Conservation (phyloP, 805 yeast species). For the Ogataea glucozyma region DNA sequence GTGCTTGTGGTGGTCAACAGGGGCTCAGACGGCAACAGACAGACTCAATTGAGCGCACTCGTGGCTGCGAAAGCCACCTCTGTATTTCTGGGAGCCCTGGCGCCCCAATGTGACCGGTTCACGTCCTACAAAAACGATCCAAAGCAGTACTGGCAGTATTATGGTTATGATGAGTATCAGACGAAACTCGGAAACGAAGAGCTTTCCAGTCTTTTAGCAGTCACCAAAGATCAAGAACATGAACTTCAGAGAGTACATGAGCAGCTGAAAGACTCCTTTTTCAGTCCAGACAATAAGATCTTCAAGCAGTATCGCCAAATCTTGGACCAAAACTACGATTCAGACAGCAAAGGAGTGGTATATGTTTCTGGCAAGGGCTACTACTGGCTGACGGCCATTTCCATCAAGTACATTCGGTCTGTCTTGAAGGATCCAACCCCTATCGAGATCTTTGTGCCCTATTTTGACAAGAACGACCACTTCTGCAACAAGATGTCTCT, state of each 20-base stretch:
- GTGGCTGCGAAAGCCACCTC: constrained; percentile 19
- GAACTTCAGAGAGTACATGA: constrained; percentile 28
- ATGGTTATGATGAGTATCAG: constrained; percentile 32
- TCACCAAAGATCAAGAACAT: constrained; percentile 26
- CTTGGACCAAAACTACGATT: constrained; percentile 12
- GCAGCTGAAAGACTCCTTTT: constrained; percentile 18
- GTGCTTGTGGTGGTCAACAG: constrained; percentile 6
- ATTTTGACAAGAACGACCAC: constrained; percentile 42
- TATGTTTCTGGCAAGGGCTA: constrained; percentile 33
- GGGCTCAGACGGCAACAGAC: constrained; percentile 17
- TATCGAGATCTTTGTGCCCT: constrained; percentile 51
- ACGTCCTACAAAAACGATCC: constrained; percentile 26
- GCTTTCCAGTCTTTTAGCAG: constrained; percentile 24
- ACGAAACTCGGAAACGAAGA: constrained; percentile 22
- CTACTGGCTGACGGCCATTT: constrained; percentile 34
- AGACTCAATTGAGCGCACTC: constrained; percentile 17
- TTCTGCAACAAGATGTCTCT: constrained; percentile 46
- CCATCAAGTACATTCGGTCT: constrained; percentile 33
- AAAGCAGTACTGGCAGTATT: constrained; percentile 33
- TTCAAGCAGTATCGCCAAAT: constrained; percentile 17
- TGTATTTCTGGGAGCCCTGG: constrained; percentile 11
- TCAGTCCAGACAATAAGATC: constrained; percentile 18
- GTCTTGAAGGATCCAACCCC: constrained; percentile 37
- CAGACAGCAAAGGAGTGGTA: constrained; percentile 29
- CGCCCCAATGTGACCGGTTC: constrained; percentile 30